These are phyloP conservation scores for Scleroderma bovista DNA, from an alignment of 768 basidiomycete genomes.

Conservation along the genomic window DNA sequence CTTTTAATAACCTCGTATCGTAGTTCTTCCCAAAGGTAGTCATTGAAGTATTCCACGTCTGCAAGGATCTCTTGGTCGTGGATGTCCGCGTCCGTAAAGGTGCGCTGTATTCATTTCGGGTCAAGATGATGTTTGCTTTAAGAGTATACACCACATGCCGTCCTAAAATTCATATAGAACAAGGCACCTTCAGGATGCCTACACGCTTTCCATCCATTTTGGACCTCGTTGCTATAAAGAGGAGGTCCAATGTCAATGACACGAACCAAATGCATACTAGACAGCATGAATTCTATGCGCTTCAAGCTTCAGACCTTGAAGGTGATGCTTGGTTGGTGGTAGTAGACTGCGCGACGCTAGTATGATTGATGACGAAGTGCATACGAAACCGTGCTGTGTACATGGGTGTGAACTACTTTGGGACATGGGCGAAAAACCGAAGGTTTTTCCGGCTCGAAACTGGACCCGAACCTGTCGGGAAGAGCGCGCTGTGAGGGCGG, in stretches of 20 bases:
- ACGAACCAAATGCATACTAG: not conserved
- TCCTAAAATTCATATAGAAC: constrained; percentile 46
- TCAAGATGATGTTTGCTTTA: constrained; percentile 7
- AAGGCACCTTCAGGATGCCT: constrained; percentile 58
- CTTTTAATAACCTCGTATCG: constrained; percentile 3
- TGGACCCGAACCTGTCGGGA: no score
- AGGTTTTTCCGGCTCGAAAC: no score
- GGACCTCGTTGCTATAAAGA: constrained; percentile 9
- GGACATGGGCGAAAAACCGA: no score
- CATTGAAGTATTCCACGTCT: constrained; percentile 33
- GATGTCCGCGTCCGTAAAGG: constrained; percentile 53
- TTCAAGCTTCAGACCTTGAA: no score
- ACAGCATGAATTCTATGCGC: no score
- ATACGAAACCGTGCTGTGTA: no score
- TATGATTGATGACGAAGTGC: no score
- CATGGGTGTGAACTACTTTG: no score
- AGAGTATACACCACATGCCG: constrained; percentile 29
- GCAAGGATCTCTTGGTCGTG: constrained; percentile 30
- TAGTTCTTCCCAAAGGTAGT: constrained; percentile 16
- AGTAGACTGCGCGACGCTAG: no score
- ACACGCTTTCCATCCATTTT: constrained; percentile 39
- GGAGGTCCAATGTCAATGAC: not conserved
- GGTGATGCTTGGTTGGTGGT: no score
- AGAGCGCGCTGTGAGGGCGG: no score
- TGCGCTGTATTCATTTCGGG: constrained; percentile 30